Conservation (phyloP, 441 rosid species). For the Gossypium davidsonii region DNA sequence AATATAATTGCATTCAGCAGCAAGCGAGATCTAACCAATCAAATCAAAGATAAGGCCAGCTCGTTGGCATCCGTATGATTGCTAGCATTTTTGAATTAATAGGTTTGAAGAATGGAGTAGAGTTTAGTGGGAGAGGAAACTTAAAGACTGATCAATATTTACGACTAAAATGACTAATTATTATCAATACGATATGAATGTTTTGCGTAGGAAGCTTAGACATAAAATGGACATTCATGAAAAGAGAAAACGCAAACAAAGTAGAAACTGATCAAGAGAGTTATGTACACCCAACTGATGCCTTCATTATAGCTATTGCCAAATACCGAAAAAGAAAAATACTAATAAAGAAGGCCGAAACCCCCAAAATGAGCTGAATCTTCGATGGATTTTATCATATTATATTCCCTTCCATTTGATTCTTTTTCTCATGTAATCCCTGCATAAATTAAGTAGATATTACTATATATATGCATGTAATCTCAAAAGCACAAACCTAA, state of each 20-base stretch:
- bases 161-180: not conserved
- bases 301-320: not conserved
- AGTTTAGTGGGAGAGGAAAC: not conserved
- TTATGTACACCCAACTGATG: constrained; percentile 3
- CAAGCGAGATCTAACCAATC: not conserved
- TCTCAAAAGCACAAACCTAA: not conserved
- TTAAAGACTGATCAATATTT: not conserved
- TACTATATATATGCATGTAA: not conserved
- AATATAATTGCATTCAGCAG: not conserved
- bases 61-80: too few relatives aligned
- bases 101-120: not conserved
- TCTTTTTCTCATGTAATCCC: not conserved
- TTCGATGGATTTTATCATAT: not conserved
- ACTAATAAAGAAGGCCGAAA: not conserved
- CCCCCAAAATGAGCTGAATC: not conserved
- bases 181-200: not conserved
- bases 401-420: not conserved
- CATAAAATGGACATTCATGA: not conserved
- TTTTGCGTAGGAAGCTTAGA: not conserved
- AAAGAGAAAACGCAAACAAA: not conserved
- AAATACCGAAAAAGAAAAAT: not conserved
- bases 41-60: not conserved
- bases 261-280: not conserved
- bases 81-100: not conserved
- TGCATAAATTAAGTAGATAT: not conserved